Base-by-base conservation (phyloP, 371 early-diverging fungal genomes). In the Circinella minor region DNA sequence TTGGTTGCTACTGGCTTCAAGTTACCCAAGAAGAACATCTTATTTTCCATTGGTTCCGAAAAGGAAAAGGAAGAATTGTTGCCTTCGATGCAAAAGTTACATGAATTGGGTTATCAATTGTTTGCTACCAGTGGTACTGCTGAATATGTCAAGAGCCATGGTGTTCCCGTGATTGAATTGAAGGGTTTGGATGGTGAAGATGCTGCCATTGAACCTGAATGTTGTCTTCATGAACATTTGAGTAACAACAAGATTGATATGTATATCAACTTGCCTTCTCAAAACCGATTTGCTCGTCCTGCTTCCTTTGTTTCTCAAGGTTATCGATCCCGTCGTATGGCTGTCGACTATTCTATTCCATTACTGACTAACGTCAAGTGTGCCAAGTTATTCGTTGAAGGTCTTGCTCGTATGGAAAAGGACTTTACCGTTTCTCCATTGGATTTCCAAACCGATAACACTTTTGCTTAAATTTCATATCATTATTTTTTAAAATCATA, bases 261-360 rank as follows among this genome's bases (percentile, higher is more conserved):
- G 74, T 97, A 97, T 87, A 91, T 96, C 87, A 97, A 97, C 79
- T 82, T 96, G 83, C 96, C 96, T 34, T 95, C 94, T 59, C 93
- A 91, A 76, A 96, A 97, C 88, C 84, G 90, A 54, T 96, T 88
- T 91, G 90, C 96, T 57, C 91, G 96, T 46, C 96, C 95, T 61
- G 95, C 96, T 65, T 81, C 82, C 73, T 88, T 84, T 57, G 66
- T 76, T 9, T 87, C 93, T 71, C 74, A 85, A 65, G 90, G 92
- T 71, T 96, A 96, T 77, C 81, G 85, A 63, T 85, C 95, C 73
- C 91, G 96, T 66, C 90, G 95, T 70, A 88, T 91, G 62, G 93
- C 95, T 36, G 95, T 97, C 7, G 96, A 95, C 71, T 89, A 95
- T 69, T 95, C 93, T 49, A 89, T 96, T 68, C 94, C 95, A 13